phyloP scores from a whole-genome alignment of 495 filamentous ascomycete species.

The Pseudoneurospora amorphoporcata region DNA sequence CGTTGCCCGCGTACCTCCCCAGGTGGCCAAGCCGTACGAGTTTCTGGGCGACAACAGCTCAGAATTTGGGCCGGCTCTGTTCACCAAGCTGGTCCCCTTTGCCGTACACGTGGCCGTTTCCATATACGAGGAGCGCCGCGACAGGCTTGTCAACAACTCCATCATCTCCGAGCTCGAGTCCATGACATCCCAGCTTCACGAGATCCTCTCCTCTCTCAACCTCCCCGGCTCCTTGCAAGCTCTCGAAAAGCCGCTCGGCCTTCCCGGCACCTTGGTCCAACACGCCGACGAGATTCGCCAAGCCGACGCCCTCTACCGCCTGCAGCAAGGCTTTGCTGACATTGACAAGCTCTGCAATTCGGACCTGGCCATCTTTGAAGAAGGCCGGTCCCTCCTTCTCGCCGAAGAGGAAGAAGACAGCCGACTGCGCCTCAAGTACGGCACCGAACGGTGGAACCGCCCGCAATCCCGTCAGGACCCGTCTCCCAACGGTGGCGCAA shows the following conservation, averaged over 20 bases:
- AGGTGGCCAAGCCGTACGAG: conserved; percentile 69
- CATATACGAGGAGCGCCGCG: conserved; percentile 86
- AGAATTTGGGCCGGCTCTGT: conserved; percentile 73
- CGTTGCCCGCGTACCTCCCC: conserved; percentile 62
- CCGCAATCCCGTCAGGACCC: conserved; percentile 46
- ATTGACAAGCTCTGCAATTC: conserved; percentile 74
- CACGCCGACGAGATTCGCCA: conserved; percentile 96
- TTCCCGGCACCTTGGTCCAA: conserved; percentile 74
- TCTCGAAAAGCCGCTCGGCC: conserved; percentile 83
- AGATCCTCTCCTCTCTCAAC: conserved; percentile 73
- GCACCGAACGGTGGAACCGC: conserved; percentile 78
- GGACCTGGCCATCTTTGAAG: conserved; percentile 64
- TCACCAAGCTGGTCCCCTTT: conserved; percentile 88
- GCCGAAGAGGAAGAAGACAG: conserved; percentile 79
- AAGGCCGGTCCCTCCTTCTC: conserved; percentile 65
- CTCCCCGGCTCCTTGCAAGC: conserved; percentile 90
- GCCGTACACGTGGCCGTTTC: conserved; percentile 90
- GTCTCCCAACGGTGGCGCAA: conserved; percentile 50
- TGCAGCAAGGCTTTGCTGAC: conserved; percentile 71
- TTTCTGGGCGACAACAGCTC: conserved; percentile 64
- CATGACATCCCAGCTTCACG: conserved; percentile 69
- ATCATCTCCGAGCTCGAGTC: conserved; percentile 79
- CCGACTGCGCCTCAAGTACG: conserved; percentile 62
- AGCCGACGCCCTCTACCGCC: conserved; percentile 66
- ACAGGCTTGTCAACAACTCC: conserved; percentile 74